phyloP scores from a whole-genome alignment of 768 basidiomycete species.

The Russula sp. region DNA sequence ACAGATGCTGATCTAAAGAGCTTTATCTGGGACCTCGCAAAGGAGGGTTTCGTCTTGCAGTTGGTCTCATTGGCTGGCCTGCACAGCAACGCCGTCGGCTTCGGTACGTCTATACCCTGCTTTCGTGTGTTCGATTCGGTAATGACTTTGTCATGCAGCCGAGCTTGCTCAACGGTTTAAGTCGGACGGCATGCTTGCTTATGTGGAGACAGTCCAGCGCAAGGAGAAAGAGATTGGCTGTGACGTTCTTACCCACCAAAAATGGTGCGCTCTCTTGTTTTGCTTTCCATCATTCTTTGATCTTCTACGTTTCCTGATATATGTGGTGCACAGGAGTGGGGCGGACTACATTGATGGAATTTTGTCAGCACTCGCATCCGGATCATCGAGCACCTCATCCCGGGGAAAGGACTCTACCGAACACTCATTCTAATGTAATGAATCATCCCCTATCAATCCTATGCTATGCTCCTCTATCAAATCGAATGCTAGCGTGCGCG shows the following conservation, averaged over 20 bases:
- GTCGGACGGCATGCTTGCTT: conserved; percentile 87
- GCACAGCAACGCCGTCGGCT: conserved; percentile 73
- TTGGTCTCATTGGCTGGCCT: conserved; percentile 86
- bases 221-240: conserved; percentile 85
- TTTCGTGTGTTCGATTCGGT: neutral
- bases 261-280: conserved; percentile 52
- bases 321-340: conserved; percentile 55
- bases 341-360: conserved; percentile 89
- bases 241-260: conserved; percentile 90
- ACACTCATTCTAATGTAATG: conserved; percentile 53
- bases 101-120: conserved; percentile 39
- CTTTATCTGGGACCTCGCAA: conserved; percentile 86
- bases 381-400: conserved; percentile 81
- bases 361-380: conserved; percentile 73
- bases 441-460: neutral
- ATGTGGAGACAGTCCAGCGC: conserved; percentile 79
- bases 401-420: conserved; percentile 87
- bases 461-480: no score
- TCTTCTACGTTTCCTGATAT: neutral
- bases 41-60: conserved; percentile 90
- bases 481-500: no score
- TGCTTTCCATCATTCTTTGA: neutral
- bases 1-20: conserved; percentile 67
- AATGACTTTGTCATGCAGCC: conserved; percentile 33
- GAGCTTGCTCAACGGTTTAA: conserved; percentile 77